phyloP scores from a whole-genome alignment of 371 early-diverging fungal species.

The Rhizopus arrhizus region DNA sequence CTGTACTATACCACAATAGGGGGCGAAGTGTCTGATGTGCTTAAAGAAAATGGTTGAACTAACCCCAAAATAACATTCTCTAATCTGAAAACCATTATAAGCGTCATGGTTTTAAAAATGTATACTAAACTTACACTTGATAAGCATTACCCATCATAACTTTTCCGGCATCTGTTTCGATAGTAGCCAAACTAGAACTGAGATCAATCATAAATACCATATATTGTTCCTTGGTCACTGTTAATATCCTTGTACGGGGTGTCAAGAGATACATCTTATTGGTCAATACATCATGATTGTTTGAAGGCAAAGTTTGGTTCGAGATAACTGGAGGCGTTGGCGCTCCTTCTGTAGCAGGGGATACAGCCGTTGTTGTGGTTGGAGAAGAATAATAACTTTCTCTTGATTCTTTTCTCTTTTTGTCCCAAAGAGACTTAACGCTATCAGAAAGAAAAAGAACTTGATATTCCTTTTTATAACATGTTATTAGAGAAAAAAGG shows the following conservation, averaged over 20 bases:
- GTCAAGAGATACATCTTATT: conserved; percentile 53
- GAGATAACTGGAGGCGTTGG: conserved; percentile 1
- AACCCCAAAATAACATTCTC: conserved; percentile 36
- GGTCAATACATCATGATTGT: neutral
- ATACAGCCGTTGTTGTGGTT: neutral
- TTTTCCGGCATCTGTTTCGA: conserved; percentile 56
- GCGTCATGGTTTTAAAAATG: neutral
- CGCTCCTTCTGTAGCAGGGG: conserved; percentile 4
- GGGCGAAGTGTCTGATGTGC: conserved; percentile 13
- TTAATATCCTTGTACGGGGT: conserved; percentile 66
- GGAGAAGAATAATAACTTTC: conserved; percentile 9
- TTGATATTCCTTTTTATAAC: conserved; percentile 21
- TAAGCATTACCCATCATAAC: conserved; percentile 58
- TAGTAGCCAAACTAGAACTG: conserved; percentile 69
- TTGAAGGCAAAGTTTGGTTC: neutral
- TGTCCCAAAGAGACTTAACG: conserved; percentile 26
- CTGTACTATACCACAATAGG: conserved; percentile 10
- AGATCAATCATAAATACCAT: conserved; percentile 74
- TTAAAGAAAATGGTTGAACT: conserved; percentile 36
- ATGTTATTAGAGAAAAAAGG: neutral
- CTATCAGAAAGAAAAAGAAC: conserved; percentile 19
- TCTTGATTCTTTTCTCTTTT: conserved; percentile 20
- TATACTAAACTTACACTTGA: conserved; percentile 47
- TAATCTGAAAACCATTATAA: conserved; percentile 17
- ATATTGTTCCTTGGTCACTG: conserved; percentile 58